Percentiles rank a stretch among this genome's conserved stretches.
Evolutionary conservation across 768 basidiomycete genomes (phyloP).

Genomic region (Tephrocybe sp.): DNA sequence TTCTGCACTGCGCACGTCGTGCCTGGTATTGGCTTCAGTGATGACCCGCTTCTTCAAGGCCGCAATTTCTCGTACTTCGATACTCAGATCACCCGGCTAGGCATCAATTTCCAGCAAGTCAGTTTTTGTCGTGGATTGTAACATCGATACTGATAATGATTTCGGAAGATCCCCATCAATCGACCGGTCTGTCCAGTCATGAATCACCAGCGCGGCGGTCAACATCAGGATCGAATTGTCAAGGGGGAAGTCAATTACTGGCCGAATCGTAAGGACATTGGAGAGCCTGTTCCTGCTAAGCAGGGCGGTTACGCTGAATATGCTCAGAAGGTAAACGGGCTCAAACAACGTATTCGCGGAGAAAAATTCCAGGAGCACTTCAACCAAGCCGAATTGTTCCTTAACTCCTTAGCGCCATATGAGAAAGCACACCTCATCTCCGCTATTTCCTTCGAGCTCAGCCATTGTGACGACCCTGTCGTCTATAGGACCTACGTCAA

Average conservation of each 20-base stretch:
- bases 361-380: constrained; percentile 79
- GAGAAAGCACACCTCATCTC: constrained; percentile 73
- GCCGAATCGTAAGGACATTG: constrained; percentile 69
- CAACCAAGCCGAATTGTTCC: constrained; percentile 77
- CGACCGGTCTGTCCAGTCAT: constrained; percentile 74
- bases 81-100: constrained; percentile 79
- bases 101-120: constrained; percentile 76
- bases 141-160: not conserved
- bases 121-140: constrained; percentile 3
- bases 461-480: constrained; percentile 74
- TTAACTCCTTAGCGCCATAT: constrained; percentile 69
- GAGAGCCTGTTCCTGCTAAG: constrained; percentile 44
- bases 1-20: constrained; percentile 80
- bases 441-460: constrained; percentile 82
- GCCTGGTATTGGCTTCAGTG: constrained; percentile 69
- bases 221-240: constrained; percentile 54
- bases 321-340: constrained; percentile 48
- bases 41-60: constrained; percentile 81
- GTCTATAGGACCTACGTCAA: constrained; percentile 68
- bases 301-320: constrained; percentile 64
- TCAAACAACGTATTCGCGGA: constrained; percentile 63
- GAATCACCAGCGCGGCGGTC: constrained; percentile 68
- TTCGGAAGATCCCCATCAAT: constrained; percentile 75
- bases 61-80: constrained; percentile 89
- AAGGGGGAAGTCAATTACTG: constrained; percentile 72